Conservation (phyloP, 768 basidiomycete genomes). For the Russula virescens region DNA sequence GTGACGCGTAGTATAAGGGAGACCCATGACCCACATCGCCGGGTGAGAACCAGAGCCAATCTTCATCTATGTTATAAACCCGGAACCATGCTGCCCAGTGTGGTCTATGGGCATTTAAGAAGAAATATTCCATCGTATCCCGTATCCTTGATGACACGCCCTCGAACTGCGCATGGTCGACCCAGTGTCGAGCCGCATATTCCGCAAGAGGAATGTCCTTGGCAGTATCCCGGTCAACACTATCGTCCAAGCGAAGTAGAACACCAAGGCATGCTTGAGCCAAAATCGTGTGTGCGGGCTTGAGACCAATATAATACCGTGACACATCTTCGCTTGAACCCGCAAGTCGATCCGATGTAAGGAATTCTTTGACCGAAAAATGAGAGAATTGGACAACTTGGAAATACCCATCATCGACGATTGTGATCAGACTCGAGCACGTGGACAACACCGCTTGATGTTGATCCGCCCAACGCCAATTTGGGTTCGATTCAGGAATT, state of each 20-base stretch:
- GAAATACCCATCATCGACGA: background rate
- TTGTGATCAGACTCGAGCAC: background rate
- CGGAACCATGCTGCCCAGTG: slow-evolving; percentile 5
- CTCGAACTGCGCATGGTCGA: background rate
- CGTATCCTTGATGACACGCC: background rate
- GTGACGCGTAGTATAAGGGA: background rate
- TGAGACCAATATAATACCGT: background rate
- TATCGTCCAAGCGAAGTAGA: background rate
- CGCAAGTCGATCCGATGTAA: background rate
- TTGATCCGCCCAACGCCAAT: background rate
- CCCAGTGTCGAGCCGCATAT: background rate
- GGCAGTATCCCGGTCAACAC: background rate
- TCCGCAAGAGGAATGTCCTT: background rate
- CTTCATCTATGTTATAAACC: background rate
- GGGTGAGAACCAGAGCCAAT: background rate
- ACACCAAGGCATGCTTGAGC: background rate
- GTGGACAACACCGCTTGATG: background rate
- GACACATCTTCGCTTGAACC: background rate
- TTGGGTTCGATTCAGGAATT: too few species aligned
- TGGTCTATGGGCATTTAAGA: background rate
- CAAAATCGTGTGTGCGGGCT: background rate
- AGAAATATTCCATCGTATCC: background rate
- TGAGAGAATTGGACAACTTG: slow-evolving; percentile 4
- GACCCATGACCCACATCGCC: too few species aligned
- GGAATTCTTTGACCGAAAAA: slow-evolving; percentile 4